Percentiles rank a stretch among this genome's conserved stretches.
Evolutionary conservation across 2,329 filamentous ascomycete species (phyloP).

Genomic region (Colletotrichum paranaense): DNA sequence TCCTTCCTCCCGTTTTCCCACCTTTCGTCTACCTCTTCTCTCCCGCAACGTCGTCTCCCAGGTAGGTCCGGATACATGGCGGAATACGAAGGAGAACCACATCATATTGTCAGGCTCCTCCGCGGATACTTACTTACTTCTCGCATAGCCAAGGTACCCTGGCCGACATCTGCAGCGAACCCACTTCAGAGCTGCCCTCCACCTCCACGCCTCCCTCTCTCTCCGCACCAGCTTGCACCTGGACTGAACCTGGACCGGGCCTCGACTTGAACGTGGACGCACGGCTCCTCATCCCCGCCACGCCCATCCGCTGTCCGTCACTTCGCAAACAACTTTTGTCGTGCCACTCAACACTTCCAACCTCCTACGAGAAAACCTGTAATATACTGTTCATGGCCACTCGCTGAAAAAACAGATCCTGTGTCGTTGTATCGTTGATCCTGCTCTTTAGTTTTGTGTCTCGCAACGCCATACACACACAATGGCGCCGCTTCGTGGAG

Average conservation of each 20-base stretch:
- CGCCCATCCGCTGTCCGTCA: slow-evolving; percentile 8
- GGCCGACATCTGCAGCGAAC: background rate
- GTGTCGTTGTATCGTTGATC: slow-evolving; percentile 29
- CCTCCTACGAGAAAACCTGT: slow-evolving; percentile 2
- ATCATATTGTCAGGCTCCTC: background rate
- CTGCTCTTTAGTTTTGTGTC: slow-evolving; percentile 22
- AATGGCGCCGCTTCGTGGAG: slow-evolving; percentile 51
- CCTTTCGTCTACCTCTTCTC: background rate
- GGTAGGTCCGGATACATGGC: background rate
- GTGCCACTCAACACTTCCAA: slow-evolving; percentile 19
- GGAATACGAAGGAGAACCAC: background rate
- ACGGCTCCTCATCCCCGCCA: slow-evolving; percentile 30
- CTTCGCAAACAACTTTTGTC: slow-evolving; percentile 19
- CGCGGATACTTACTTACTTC: background rate
- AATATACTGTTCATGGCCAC: slow-evolving; percentile 27
- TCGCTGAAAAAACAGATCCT: slow-evolving; percentile 8
- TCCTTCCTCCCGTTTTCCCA: background rate
- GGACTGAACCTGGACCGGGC: slow-evolving; percentile 5
- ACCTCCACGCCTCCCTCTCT: slow-evolving; percentile 23
- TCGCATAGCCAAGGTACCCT: slow-evolving; percentile 19
- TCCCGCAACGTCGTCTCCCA: background rate
- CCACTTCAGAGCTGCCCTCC: slow-evolving; percentile 9
- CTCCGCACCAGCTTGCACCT: slow-evolving; percentile 25
- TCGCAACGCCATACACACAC: slow-evolving; percentile 35
- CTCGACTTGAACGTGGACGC: slow-evolving; percentile 18